phyloP scores from a whole-genome alignment of 1,139 yeast genomes.

The Taphrina betulina region DNA sequence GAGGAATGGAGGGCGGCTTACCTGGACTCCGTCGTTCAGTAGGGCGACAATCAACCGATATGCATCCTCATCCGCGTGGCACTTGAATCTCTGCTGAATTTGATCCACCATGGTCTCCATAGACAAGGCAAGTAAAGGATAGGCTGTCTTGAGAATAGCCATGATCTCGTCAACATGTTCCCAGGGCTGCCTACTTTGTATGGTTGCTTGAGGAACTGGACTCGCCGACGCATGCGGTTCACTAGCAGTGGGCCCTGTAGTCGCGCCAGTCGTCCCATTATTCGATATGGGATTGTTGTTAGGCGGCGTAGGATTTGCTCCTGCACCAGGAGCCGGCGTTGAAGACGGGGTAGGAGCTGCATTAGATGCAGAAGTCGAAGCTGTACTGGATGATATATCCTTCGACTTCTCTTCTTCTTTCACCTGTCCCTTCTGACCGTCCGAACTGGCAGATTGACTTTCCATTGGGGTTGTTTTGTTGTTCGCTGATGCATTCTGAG shows the following conservation, averaged over 20 bases:
- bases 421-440: neutral
- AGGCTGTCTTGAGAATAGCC: slow-evolving; percentile 93
- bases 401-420: slow-evolving; percentile 1
- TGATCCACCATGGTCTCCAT: slow-evolving; percentile 94
- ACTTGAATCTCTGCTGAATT: slow-evolving; percentile 87
- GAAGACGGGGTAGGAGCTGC: neutral
- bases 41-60: slow-evolving; percentile 89
- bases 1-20: no score
- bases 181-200: slow-evolving; percentile 67
- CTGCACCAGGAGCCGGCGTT: neutral
- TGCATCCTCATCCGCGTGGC: slow-evolving; percentile 94
- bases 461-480: slow-evolving; percentile 34
- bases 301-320: neutral
- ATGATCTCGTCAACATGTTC: slow-evolving; percentile 92
- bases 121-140: slow-evolving; percentile 87
- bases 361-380: neutral
- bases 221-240: neutral
- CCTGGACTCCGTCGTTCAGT: slow-evolving; percentile 90
- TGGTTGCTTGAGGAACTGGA: neutral
- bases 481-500: slow-evolving; percentile 47
- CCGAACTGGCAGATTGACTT: slow-evolving; percentile 36
- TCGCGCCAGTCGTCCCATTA: neutral
- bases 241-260: neutral
- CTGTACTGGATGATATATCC: neutral
- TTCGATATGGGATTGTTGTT: no score